A percentile compares a stretch with the other conserved stretches of the same genome.
Conservation (phyloP, 2,329 filamentous ascomycete species). For the Curvularia hawaiiensis region DNA sequence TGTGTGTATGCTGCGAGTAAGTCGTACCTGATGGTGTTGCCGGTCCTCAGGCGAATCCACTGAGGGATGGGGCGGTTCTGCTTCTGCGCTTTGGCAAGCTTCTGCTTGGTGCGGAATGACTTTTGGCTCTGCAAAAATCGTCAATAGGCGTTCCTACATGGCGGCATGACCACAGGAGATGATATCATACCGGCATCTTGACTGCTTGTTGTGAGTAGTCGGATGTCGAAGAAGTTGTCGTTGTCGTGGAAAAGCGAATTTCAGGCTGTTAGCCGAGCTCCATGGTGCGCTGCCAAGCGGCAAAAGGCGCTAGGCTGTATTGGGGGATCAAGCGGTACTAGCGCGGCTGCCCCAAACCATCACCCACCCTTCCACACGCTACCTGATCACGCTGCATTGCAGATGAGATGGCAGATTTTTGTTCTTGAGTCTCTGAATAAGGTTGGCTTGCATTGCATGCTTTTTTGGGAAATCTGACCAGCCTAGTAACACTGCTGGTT, state of each 20-base stretch:
- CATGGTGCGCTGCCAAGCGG: slow-evolving; percentile 15
- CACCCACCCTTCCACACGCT: neutral
- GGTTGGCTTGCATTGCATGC: neutral
- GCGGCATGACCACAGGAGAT: slow-evolving; percentile 5
- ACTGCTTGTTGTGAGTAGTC: slow-evolving; percentile 40
- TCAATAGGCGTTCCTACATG: slow-evolving; percentile 16
- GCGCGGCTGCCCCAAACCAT: neutral
- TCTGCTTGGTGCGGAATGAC: slow-evolving; percentile 99
- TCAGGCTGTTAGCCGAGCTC: slow-evolving; percentile 13
- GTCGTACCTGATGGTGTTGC: slow-evolving; percentile 98
- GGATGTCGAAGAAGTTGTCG: slow-evolving; percentile 43
- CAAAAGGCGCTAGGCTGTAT: neutral
- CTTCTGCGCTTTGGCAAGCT: slow-evolving; percentile 99
- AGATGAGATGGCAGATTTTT: neutral
- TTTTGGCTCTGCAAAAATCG: slow-evolving; percentile 81
- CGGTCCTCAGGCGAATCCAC: slow-evolving; percentile 98
- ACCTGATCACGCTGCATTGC: neutral
- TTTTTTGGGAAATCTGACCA: neutral
- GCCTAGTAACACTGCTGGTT: neutral
- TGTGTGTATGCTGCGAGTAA: slow-evolving; percentile 2
- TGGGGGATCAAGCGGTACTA: neutral
- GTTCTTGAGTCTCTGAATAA: neutral
- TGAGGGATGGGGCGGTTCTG: slow-evolving; percentile 99
- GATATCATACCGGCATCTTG: slow-evolving; percentile 48
- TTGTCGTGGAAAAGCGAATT: slow-evolving; percentile 22